A percentile compares a stretch with the other conserved stretches of the same genome.
Evolutionary conservation across 192 early-diverging fungal species (phyloP).

Genomic region (Linnemannia zychae): DNA sequence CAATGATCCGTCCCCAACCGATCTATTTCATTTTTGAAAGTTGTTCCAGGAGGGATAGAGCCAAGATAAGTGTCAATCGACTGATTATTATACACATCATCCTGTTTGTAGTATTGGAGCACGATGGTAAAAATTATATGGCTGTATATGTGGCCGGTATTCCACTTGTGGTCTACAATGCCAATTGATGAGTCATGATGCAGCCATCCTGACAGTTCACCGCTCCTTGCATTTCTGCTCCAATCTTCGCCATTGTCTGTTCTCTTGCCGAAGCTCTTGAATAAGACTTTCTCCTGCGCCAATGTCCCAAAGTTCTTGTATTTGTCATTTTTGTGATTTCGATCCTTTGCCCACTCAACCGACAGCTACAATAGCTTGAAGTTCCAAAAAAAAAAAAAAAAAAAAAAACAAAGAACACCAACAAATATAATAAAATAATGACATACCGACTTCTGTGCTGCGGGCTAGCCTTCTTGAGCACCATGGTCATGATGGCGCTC

Average conservation of each 20-base stretch:
- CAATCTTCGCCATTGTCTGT: neutral
- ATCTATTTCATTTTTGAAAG: no score
- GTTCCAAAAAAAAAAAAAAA: neutral
- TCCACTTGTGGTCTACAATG: neutral
- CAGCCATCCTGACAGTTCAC: neutral
- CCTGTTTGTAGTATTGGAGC: neutral
- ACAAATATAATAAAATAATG: neutral
- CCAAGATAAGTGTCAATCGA: neutral
- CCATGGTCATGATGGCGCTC: conserved; percentile 95
- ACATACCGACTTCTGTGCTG: conserved; percentile 58
- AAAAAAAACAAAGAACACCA: neutral
- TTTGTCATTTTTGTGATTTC: neutral
- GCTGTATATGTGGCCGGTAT: neutral
- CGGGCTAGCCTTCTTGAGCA: conserved; percentile 77
- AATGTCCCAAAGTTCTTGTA: neutral
- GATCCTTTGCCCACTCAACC: neutral
- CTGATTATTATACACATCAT: conserved; percentile 13
- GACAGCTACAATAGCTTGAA: neutral
- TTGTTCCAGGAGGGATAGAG: no score
- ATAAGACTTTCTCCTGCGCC: neutral
- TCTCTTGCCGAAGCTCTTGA: neutral
- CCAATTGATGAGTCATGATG: conserved; percentile 4
- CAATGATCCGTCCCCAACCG: conserved; percentile 80
- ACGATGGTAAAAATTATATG: neutral
- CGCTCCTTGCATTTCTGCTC: neutral